A percentile compares a stretch with the other conserved stretches of the same genome.
phyloP scores from a whole-genome alignment of 2,329 filamentous ascomycete species.

The Ambrosiella beaveri region DNA sequence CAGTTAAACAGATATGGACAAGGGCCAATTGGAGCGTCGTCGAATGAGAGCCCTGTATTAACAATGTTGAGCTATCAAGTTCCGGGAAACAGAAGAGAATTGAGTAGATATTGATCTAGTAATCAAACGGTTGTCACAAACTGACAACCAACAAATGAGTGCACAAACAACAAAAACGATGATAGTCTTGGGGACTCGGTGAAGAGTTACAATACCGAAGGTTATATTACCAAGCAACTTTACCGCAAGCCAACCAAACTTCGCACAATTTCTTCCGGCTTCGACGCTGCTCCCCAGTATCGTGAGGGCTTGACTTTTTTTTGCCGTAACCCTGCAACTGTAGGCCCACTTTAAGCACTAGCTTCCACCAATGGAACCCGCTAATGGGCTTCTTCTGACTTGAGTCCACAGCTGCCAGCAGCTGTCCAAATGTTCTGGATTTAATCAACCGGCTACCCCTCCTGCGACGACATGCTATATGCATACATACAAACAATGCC shows the following conservation, averaged over 20 bases:
- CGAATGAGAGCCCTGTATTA: not conserved
- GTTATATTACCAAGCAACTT: not conserved
- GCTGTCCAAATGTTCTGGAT: not conserved
- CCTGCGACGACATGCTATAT: not conserved
- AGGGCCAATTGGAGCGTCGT: not conserved
- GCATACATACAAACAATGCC: too few species aligned
- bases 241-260: not conserved
- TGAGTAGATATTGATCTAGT: conserved; percentile 4
- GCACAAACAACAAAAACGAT: not conserved
- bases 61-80: not conserved
- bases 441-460: not conserved
- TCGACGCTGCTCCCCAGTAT: conserved; percentile 7
- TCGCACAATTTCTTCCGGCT: conserved; percentile 11
- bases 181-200: not conserved
- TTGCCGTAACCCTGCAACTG: not conserved
- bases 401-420: conserved; percentile 1
- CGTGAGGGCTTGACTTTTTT: conserved; percentile 11
- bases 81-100: not conserved
- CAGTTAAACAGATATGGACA: not conserved
- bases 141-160: too few species aligned
- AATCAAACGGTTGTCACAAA: not conserved
- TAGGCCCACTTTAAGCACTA: not conserved
- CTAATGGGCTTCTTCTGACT: not conserved
- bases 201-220: not conserved
- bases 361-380: not conserved